phyloP scores from a whole-genome alignment of 2,329 filamentous ascomycete genomes.

The Chrysoporthe cubensis region DNA sequence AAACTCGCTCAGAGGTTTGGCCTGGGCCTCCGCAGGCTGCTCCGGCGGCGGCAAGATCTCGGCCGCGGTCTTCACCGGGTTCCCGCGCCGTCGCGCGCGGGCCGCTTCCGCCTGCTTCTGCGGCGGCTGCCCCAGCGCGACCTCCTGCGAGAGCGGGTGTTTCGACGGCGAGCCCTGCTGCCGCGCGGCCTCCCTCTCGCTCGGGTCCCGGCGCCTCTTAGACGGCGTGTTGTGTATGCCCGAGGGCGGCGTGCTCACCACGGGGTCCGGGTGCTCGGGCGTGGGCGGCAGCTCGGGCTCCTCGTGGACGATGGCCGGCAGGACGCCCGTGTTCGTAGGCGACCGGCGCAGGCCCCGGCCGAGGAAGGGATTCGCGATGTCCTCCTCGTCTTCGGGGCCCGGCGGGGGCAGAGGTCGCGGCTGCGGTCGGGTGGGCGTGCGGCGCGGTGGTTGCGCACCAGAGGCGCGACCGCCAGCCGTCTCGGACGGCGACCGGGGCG shows the following conservation, averaged over 20 bases:
- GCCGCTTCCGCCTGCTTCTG: conserved; percentile 18
- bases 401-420: conserved; percentile 54
- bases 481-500: conserved; percentile 36
- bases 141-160: conserved; percentile 38
- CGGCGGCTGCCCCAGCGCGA: conserved; percentile 15
- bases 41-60: conserved; percentile 39
- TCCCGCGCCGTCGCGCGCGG: conserved; percentile 11
- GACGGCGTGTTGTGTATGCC: conserved; percentile 66
- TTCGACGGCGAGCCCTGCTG: conserved; percentile 53
- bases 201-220: conserved; percentile 41
- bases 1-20: conserved; percentile 43
- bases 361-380: conserved; percentile 47
- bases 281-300: conserved; percentile 69
- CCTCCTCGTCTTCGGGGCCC: conserved; percentile 46
- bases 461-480: conserved; percentile 36
- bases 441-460: conserved; percentile 39
- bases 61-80: conserved; percentile 8
- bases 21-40: conserved; percentile 47
- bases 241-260: conserved; percentile 57
- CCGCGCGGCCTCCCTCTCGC: conserved; percentile 14
- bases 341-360: conserved; percentile 42
- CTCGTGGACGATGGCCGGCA: conserved; percentile 41
- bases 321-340: conserved; percentile 39
- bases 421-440: conserved; percentile 47
- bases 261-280: conserved; percentile 54